Conservation (phyloP, 352 stramenopile species). For the Pythium aphanidermatum region DNA sequence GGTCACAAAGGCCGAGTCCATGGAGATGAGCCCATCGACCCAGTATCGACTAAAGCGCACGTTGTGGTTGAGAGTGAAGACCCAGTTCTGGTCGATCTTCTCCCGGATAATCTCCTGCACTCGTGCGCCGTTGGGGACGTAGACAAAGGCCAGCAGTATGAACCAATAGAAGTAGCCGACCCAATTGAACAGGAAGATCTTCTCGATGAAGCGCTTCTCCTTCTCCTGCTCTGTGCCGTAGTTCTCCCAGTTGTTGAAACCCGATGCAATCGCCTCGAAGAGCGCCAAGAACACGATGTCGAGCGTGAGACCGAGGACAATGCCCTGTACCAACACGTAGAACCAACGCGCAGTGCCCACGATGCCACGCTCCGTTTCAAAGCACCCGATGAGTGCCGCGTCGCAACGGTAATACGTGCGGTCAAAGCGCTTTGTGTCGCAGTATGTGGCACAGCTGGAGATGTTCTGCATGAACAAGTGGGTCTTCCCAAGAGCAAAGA, state of each 20-base stretch:
- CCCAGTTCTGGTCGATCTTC: constrained; percentile 28
- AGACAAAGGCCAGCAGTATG: constrained; percentile 52
- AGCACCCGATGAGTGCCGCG: constrained; percentile 41
- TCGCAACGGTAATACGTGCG: constrained; percentile 45
- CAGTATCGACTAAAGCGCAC: constrained; percentile 55
- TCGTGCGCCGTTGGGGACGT: constrained; percentile 45
- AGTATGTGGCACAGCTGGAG: constrained; percentile 35
- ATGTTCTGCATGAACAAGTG: constrained; percentile 51
- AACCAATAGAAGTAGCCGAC: constrained; percentile 76
- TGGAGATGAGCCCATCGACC: constrained; percentile 47
- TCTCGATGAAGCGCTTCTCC: constrained; percentile 44
- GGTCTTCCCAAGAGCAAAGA: constrained; percentile 39
- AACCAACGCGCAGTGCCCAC: constrained; percentile 55
- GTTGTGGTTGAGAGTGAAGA: constrained; percentile 32
- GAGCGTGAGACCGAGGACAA: constrained; percentile 52
- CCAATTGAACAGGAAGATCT: constrained; percentile 71
- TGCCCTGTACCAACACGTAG: constrained; percentile 55
- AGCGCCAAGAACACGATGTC: constrained; percentile 65
- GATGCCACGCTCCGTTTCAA: constrained; percentile 44
- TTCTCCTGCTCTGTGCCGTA: constrained; percentile 50
- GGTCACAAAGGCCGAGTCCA: constrained; percentile 62
- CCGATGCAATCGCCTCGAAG: constrained; percentile 42
- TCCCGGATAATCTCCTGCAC: constrained; percentile 40
- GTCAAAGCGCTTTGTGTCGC: constrained; percentile 33
- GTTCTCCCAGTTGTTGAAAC: constrained; percentile 63